Base-by-base conservation (phyloP, 345 rosid genomes). In the Lumnitzera racemosa region DNA sequence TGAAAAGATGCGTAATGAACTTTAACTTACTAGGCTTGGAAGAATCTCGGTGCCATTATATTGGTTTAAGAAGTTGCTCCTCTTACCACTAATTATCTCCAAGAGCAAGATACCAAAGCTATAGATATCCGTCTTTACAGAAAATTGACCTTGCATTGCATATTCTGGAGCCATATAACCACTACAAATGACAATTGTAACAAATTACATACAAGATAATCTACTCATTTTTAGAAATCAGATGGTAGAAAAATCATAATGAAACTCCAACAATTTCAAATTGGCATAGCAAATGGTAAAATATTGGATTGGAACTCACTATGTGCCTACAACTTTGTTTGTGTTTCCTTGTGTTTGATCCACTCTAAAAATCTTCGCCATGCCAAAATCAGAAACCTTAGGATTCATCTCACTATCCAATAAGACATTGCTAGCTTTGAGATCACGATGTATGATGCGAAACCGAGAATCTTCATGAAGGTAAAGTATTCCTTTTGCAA, bases 111-210 rank as follows among this genome's bases (percentile, higher is more conserved):
- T 65, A n/a, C 71, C 64, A 3, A 71, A 76, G 29, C 76, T 71
- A 52, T 56, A 81, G 5, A 81, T 63, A 54, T 81, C 79, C 0
- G 78, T 72, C 41, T 78, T 75, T 0, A 57, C 56, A 0, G 86
- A 81, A 51, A 75, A 49, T 16, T 49, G 70, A 3, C 82, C 81
- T 1, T 54, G 68, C 51, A 24, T 48, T 49, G 73, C 73, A 29
- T 71, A 81, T 51, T 81, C 83, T 0, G 77, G 83, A 56, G 83
- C 70, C 78, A 73, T 75, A 55, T 78, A 81, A 20, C 81, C 86
- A 15, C 83, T 81, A 36, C 43, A 36, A 36, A 36, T 36, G 11
- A 36, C 43, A 36, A 4, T 36, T 6, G 11, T 36, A 36, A 36
- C 43, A 36, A 36, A 36, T 36, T 9, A 36, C 10, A 7, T 7